A percentile compares a stretch with the other conserved stretches of the same genome.
Evolutionary conservation across 208 protist genomes (phyloP).

Genomic region (Tetramitus jugosus): DNA sequence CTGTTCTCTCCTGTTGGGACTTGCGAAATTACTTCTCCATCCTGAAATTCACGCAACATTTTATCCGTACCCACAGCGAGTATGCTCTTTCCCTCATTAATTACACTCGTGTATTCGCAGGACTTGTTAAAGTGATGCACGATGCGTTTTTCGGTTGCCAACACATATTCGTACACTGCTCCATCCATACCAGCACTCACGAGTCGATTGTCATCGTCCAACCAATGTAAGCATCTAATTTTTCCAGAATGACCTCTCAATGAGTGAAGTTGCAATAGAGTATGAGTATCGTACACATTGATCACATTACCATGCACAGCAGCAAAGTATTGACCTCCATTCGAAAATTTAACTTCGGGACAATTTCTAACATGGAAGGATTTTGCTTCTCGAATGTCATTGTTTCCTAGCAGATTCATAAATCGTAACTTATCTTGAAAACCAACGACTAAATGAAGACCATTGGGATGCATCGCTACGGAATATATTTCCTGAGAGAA

Average conservation of each 20-base stretch:
- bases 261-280: slow-evolving; percentile 81
- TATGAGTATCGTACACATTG: slow-evolving; percentile 88
- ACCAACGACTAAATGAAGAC: slow-evolving; percentile 82
- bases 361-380: slow-evolving; percentile 83
- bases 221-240: slow-evolving; percentile 68
- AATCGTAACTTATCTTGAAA: slow-evolving; percentile 85
- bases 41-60: slow-evolving; percentile 74
- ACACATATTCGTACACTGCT: slow-evolving; percentile 84
- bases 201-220: slow-evolving; percentile 77
- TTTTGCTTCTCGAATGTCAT: slow-evolving; percentile 82
- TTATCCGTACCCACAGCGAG: slow-evolving; percentile 84
- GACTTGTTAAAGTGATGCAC: slow-evolving; percentile 79
- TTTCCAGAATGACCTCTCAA: slow-evolving; percentile 88
- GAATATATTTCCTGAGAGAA: slow-evolving; percentile 81
- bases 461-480: slow-evolving; percentile 86
- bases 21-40: slow-evolving; percentile 49
- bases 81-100: slow-evolving; percentile 67
- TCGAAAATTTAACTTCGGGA: slow-evolving; percentile 79
- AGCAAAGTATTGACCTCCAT: slow-evolving; percentile 89
- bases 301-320: slow-evolving; percentile 86
- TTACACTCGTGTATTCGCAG: slow-evolving; percentile 74
- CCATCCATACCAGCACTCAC: slow-evolving; percentile 82
- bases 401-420: slow-evolving; percentile 89
- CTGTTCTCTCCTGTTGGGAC: slow-evolving; percentile 59
- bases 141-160: slow-evolving; percentile 78